Conservation (phyloP, 1,284 basidiomycete genomes). For the Ceraceosorus guamensis region DNA sequence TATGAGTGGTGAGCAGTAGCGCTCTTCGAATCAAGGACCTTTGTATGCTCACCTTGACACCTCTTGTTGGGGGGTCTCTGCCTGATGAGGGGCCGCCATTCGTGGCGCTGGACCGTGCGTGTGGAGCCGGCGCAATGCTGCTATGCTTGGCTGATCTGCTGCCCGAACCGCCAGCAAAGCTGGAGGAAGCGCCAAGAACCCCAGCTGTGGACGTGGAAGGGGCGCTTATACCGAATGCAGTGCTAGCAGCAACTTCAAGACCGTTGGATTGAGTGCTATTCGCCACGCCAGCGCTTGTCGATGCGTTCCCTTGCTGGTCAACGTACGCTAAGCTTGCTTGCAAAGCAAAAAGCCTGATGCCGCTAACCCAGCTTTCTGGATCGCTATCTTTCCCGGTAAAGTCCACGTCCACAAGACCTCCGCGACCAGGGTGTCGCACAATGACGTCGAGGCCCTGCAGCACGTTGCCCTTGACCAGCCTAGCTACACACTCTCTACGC, state of each 20-base stretch:
- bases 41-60: not conserved
- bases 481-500: conserved; percentile 74
- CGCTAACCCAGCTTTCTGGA: conserved; percentile 41
- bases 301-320: conserved; percentile 23
- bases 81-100: not conserved
- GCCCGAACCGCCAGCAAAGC: not conserved
- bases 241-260: conserved; percentile 29
- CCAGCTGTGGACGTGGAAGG: conserved; percentile 27
- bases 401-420: conserved; percentile 64
- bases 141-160: not conserved
- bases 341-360: conserved; percentile 43
- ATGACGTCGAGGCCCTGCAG: conserved; percentile 89
- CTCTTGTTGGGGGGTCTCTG: not conserved
- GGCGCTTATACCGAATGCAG: conserved; percentile 31
- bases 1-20: not conserved
- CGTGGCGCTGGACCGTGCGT: not conserved
- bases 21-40: too few relatives aligned
- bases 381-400: conserved; percentile 29
- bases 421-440: conserved; percentile 84
- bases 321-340: conserved; percentile 48
- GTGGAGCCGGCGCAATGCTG: not conserved
- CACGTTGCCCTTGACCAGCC: conserved; percentile 82
- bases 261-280: conserved; percentile 6
- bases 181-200: conserved; percentile 12
- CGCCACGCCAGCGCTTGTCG: conserved; percentile 2